These are phyloP conservation scores for Termitomyces sp. DNA, from an alignment of 768 basidiomycete genomes.

Conservation along the genomic window DNA sequence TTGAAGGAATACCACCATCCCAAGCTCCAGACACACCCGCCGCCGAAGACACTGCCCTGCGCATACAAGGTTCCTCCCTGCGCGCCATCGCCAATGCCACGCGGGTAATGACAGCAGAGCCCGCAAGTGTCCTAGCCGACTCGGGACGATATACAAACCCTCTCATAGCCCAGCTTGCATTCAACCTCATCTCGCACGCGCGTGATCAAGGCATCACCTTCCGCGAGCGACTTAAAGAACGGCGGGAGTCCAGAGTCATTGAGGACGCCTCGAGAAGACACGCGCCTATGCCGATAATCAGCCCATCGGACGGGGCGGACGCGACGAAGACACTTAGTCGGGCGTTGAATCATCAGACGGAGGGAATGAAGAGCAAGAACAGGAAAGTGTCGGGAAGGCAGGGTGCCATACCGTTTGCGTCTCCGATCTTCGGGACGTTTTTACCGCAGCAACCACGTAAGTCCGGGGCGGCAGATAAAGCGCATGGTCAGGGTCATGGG, in stretches of 20 bases:
- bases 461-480: slow-evolving; percentile 15
- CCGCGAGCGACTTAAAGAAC: slow-evolving; percentile 44
- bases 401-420: slow-evolving; percentile 32
- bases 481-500: slow-evolving; percentile 3
- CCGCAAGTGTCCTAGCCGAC: slow-evolving; percentile 69
- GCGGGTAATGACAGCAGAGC: slow-evolving; percentile 80
- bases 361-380: slow-evolving; percentile 26
- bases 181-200: slow-evolving; percentile 62
- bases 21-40: slow-evolving; percentile 15
- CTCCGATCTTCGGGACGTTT: slow-evolving; percentile 59
- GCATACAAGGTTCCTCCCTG: slow-evolving; percentile 59
- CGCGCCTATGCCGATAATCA: slow-evolving; percentile 38
- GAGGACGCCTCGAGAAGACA: slow-evolving; percentile 21
- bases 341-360: slow-evolving; percentile 33
- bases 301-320: slow-evolving; percentile 34
- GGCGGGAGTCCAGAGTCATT: slow-evolving; percentile 26
- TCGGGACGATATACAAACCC: slow-evolving; percentile 58
- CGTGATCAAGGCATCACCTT: slow-evolving; percentile 56
- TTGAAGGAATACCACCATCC: slow-evolving; percentile 16
- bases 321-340: slow-evolving; percentile 41
- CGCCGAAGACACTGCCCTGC: slow-evolving; percentile 19
- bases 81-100: slow-evolving; percentile 80
- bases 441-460: slow-evolving; percentile 48
- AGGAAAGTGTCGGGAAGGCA: slow-evolving; percentile 31
- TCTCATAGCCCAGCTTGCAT: slow-evolving; percentile 58